These are phyloP conservation scores for Botryotinia calthae DNA, from an alignment of 2,329 filamentous ascomycete genomes.

Conservation along the genomic window DNA sequence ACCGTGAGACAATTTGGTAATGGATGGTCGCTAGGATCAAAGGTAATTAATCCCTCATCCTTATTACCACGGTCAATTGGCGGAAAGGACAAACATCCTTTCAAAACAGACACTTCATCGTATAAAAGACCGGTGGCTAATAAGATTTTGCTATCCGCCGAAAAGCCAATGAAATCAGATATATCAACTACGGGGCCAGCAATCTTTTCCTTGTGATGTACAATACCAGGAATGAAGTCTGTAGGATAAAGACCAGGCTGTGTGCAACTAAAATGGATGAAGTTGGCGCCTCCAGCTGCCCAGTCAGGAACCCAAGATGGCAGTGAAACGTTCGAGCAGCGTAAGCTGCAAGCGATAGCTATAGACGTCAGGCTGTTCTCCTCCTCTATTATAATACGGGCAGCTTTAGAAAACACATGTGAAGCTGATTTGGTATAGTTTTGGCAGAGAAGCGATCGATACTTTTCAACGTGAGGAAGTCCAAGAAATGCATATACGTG, in stretches of 20 bases:
- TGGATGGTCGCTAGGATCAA: no score
- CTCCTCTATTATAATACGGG: background rate
- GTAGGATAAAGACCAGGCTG: no score
- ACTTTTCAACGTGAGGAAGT: background rate
- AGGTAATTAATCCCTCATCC: no score
- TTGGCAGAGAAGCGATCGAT: background rate
- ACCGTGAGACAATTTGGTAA: background rate
- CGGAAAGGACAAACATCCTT: no score
- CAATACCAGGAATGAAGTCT: no score
- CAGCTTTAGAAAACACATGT: background rate
- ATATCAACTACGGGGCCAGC: background rate
- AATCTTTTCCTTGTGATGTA: no score
- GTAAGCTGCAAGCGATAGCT: background rate
- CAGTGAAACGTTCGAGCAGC: background rate
- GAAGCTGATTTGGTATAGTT: background rate
- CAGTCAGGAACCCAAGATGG: background rate
- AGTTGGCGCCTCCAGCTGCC: no score
- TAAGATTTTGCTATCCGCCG: rapidly evolving
- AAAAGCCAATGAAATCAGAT: background rate
- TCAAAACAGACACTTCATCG: background rate
- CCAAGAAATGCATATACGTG: background rate
- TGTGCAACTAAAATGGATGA: no score
- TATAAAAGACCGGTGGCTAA: background rate
- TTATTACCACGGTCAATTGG: no score
- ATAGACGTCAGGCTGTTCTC: background rate